These are phyloP conservation scores for Noccaea bulbosa DNA, from an alignment of 345 rosid genomes.

Conservation along the genomic window DNA sequence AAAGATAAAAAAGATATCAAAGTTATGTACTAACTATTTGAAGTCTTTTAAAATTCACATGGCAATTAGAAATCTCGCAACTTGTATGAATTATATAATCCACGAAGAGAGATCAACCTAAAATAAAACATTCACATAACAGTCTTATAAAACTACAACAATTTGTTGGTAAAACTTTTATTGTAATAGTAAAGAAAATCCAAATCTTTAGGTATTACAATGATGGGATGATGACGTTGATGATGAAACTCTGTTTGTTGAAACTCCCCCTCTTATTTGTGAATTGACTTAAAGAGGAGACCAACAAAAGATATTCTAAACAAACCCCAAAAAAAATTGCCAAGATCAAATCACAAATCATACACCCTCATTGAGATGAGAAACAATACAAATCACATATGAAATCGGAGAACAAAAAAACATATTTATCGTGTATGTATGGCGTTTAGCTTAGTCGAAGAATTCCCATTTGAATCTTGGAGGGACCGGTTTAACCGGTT, in stretches of 20 bases:
- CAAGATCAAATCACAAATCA: slow-evolving; percentile 42
- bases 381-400: slow-evolving; percentile 29
- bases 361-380: slow-evolving; percentile 20
- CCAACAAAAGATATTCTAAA: slow-evolving; percentile 28
- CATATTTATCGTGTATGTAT: slow-evolving; percentile 34
- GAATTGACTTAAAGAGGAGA: slow-evolving; percentile 33
- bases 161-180: slow-evolving; percentile 8
- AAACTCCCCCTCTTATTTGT: slow-evolving; percentile 38
- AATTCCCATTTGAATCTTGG: slow-evolving; percentile 94
- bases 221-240: slow-evolving; percentile 31
- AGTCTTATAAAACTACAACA: background rate
- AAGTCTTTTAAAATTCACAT: slow-evolving; percentile 1
- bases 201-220: slow-evolving; percentile 35
- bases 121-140: background rate
- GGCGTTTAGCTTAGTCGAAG: slow-evolving; percentile 55
- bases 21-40: background rate
- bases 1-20: background rate
- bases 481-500: slow-evolving; percentile 50
- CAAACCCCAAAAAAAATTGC: slow-evolving; percentile 30
- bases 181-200: slow-evolving; percentile 39
- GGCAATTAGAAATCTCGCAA: background rate
- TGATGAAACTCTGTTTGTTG: slow-evolving; percentile 33
- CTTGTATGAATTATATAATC: background rate
- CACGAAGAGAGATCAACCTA: background rate
- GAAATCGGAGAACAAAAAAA: slow-evolving; percentile 1